Conservation (phyloP, 1,139 yeast genomes). For the Tardiomyces depauwii region DNA sequence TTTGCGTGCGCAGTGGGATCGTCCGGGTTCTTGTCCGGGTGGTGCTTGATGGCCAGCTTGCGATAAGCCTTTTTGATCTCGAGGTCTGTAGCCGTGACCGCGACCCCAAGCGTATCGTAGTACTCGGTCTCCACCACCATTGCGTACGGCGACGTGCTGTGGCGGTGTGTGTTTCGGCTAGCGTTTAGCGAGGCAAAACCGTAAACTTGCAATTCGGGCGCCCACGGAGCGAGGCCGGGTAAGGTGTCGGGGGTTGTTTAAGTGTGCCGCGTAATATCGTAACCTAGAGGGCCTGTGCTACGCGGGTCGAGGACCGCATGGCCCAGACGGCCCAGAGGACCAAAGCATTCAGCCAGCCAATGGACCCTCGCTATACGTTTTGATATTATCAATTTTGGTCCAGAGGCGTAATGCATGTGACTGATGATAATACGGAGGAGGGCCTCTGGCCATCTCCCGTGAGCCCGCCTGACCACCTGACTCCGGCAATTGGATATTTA, state of each 20-base stretch:
- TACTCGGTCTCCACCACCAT: slow-evolving; percentile 95
- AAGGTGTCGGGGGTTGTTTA: background rate
- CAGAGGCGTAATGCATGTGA: too few species aligned
- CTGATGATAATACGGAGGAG: too few species aligned
- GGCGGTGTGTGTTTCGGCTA: background rate
- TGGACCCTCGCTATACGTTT: too few species aligned
- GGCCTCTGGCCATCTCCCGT: too few species aligned
- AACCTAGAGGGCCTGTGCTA: too few species aligned
- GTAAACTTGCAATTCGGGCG: background rate
- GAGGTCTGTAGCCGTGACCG: slow-evolving; percentile 59
- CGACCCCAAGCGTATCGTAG: slow-evolving; percentile 66
- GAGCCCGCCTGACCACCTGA: too few species aligned
- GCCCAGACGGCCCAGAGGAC: too few species aligned
- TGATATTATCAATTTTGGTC: too few species aligned
- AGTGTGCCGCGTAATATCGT: background rate
- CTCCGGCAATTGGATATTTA: too few species aligned
- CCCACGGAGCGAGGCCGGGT: background rate
- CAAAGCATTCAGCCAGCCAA: too few species aligned
- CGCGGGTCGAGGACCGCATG: too few species aligned
- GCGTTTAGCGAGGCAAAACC: background rate
- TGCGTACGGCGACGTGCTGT: slow-evolving; percentile 1
- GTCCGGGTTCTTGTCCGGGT: slow-evolving; percentile 93
- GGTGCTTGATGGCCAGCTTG: slow-evolving; percentile 75
- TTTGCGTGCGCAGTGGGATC: slow-evolving; percentile 66
- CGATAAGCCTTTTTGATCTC: slow-evolving; percentile 93